A percentile compares a stretch with the other conserved stretches of the same genome.
Evolutionary conservation across 1,139 yeast species (phyloP).

Genomic region (Debaryomyces robertsiae): DNA sequence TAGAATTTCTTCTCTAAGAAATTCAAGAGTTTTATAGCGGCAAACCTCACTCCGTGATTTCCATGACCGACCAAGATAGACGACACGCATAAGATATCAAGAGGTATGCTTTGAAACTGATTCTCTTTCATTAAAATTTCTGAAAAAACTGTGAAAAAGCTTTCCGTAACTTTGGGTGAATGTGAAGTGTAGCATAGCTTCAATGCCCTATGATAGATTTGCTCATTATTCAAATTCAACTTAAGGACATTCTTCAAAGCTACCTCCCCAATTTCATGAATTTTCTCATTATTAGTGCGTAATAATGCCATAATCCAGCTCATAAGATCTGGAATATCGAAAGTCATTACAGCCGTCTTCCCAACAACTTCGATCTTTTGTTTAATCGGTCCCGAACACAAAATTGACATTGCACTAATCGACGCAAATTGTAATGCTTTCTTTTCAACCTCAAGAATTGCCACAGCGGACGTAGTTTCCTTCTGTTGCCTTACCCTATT

Average conservation of each 20-base stretch:
- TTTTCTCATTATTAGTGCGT: slow-evolving; percentile 57
- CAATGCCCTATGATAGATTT: slow-evolving; percentile 64
- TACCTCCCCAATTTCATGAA: slow-evolving; percentile 65
- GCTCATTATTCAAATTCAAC: slow-evolving; percentile 58
- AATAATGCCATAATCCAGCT: slow-evolving; percentile 79
- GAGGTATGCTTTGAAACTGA: slow-evolving; percentile 46
- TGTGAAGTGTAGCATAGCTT: slow-evolving; percentile 68
- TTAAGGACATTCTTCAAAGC: slow-evolving; percentile 71
- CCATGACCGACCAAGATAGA: slow-evolving; percentile 72
- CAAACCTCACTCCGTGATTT: slow-evolving; percentile 56
- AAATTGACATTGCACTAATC: slow-evolving; percentile 79
- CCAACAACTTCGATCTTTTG: slow-evolving; percentile 51
- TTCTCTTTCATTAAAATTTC: slow-evolving; percentile 52
- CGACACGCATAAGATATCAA: slow-evolving; percentile 65
- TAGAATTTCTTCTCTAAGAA: slow-evolving; percentile 57
- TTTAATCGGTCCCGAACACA: slow-evolving; percentile 68
- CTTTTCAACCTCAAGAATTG: slow-evolving; percentile 83
- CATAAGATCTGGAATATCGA: slow-evolving; percentile 69
- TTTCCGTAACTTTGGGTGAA: slow-evolving; percentile 54
- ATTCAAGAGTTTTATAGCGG: slow-evolving; percentile 62
- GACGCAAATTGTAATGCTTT: slow-evolving; percentile 72
- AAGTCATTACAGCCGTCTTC: slow-evolving; percentile 54
- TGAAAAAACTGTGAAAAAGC: slow-evolving; percentile 72
- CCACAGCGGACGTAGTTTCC: slow-evolving; percentile 58
- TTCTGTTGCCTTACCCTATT: slow-evolving; percentile 43